phyloP scores from a whole-genome alignment of 139 green algal species.

The Chlorella sp. region DNA sequence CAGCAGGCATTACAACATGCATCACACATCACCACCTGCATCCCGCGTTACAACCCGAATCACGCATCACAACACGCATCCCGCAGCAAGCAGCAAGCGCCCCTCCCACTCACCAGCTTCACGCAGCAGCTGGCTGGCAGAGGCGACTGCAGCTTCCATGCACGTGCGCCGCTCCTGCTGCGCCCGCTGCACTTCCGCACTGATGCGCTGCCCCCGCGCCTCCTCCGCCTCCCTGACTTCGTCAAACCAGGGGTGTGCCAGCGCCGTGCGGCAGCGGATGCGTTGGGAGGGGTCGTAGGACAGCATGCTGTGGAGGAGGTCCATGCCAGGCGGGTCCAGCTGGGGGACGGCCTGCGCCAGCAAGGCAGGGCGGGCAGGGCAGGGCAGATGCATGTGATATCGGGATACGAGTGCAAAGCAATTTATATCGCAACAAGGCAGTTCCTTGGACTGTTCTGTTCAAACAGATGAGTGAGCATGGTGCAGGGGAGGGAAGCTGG shows the following conservation, averaged over 20 bases:
- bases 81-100: too few relatives aligned
- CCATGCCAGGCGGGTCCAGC: conserved; percentile 59
- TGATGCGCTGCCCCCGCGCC: neutral
- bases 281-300: conserved; percentile 29
- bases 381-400: too few relatives aligned
- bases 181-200: neutral
- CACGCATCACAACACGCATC: too few relatives aligned
- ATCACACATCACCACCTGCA: too few relatives aligned
- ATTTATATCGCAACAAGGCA: too few relatives aligned
- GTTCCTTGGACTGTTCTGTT: too few relatives aligned
- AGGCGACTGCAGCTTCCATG: neutral
- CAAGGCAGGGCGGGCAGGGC: neutral
- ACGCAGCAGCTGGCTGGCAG: neutral
- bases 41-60: too few relatives aligned
- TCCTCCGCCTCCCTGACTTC: conserved; percentile 53
- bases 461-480: neutral
- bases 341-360: neutral
- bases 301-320: conserved; percentile 75
- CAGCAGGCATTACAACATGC: too few relatives aligned
- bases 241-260: conserved; percentile 74
- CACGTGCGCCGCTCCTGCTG: neutral
- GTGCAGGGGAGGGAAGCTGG: neutral
- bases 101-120: neutral
- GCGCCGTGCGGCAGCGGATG: conserved; percentile 57
- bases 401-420: too few relatives aligned